Base-by-base conservation (phyloP, 1,284 basidiomycete species). In the Taiwanofungus camphoratus region DNA sequence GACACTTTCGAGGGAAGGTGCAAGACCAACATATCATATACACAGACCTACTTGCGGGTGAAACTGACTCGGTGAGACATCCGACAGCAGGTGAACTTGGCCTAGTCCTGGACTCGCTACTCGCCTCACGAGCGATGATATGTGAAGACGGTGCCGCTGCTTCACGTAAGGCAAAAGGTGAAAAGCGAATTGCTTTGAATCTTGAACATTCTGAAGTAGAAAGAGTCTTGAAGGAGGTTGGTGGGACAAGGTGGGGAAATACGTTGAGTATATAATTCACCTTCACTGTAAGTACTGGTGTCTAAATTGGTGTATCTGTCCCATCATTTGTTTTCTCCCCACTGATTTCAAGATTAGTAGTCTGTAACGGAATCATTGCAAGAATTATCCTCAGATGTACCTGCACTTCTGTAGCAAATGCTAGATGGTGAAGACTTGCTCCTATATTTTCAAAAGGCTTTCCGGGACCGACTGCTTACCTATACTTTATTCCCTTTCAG, bases 171-270 rank as follows among this genome's bases (percentile, higher is more conserved):
- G 61, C 70, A 1, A 72, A 73, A 36, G 71, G 66, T 5, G 83
- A 87, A 45, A 67, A 79, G 41, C 71, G 74, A 47, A 66, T 88
- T 5, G 60, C 85, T 42, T 64, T 90, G 18, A 86, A 85, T 55
- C 54, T 89, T 33, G 87, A 89, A 56, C 73, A 77, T 52, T 65
- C 61, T 0, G 87, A 89, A 51, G 79, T 88, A 1, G 85, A 88
- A 64, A 68, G 83, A 33, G 79, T 85, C 18, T 64, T 90, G 27
- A 72, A 82, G 21, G 86, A 89, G 40, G 71, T 83, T 11, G 84
- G 83, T 7, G 85, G 85, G 11, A 52, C 64, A 29, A 59, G 58
- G n/a, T 89, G 87, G 87, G 80, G 74, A 63, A 82, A 70, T 56
- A 73, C 66, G 5, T 55, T 77, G 29, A 63, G 65, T 42, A 56